Conservation (phyloP, 768 basidiomycete genomes). For the Xerocomus potaroensis region DNA sequence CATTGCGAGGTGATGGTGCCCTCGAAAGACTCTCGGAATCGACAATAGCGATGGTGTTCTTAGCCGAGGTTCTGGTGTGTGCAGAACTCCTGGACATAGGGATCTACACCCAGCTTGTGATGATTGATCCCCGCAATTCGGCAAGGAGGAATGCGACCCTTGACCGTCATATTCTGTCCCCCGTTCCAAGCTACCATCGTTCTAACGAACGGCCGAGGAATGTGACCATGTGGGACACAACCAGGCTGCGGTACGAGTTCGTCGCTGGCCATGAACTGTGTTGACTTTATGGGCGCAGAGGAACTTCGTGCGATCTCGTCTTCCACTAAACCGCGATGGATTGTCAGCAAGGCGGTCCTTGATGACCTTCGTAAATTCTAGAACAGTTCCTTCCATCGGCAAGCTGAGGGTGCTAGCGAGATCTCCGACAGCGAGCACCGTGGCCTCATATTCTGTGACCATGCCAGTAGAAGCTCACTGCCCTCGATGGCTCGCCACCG, state of each 20-base stretch:
- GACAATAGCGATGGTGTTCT: not conserved
- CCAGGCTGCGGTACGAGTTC: not conserved
- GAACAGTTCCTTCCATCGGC: not conserved
- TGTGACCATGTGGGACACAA: not conserved
- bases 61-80: not conserved
- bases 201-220: not conserved
- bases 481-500: too few relatives aligned
- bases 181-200: not conserved
- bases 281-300: not conserved
- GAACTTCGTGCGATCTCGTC: not conserved
- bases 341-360: too few relatives aligned
- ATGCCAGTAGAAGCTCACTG: too few relatives aligned
- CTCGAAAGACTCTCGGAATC: not conserved
- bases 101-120: not conserved
- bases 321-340: too few relatives aligned
- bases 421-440: too few relatives aligned
- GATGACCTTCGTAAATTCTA: not conserved
- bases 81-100: too few relatives aligned
- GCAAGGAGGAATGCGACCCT: not conserved
- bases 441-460: too few relatives aligned
- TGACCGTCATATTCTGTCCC: not conserved
- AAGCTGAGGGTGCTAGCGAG: too few relatives aligned
- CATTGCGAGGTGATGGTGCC: not conserved
- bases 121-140: not conserved
- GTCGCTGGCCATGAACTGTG: too few relatives aligned